Evolutionary conservation across 2,329 filamentous ascomycete species (phyloP), one percentile per base, ranked within the genome.

Genomic region (Fusarium drepaniforme): DNA sequence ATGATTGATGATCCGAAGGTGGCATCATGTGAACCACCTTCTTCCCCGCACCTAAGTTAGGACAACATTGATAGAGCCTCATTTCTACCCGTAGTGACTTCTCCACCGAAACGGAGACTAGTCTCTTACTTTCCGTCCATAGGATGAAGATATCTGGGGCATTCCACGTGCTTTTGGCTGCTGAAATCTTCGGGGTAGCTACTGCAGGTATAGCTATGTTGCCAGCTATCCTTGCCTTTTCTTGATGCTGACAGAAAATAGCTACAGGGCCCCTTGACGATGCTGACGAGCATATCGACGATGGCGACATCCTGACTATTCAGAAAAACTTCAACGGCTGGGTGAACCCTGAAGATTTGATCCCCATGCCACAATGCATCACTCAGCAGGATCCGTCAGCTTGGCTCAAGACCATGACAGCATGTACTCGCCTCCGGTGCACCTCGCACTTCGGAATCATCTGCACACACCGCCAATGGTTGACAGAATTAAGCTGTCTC

Each of bases 331-430:
- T 3, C 3, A 4, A 38, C 7, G 74, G 74, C 8, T 75, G 74
- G 74, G 65, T 76, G 1, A 72, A 66, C 1, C 71, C 74, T 1
- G 73, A 75, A 23, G 73, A 72, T 28, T 16, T 76, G 1, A 6
- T 38, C 1, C 67, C 74, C 1, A 75, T 72, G 74, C 73, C 74
- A 1, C 74, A 76, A 28, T 75, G 71, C 18, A 66, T 76, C 30
- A 51, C 63, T 1, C 70, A 76, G 13, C 73, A 75, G 13, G 65
- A 75, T 23, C 61, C 53, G 6, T 35, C 56, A 1, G 18, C 35
- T 21, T 75, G 73, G 73, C 23, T 75, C 3, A 46, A n/a, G 18
- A 18, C 59, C 13, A 75, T 75, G 73, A 72, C 65, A 4, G 56
- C 33, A 33, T 75, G 73, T 12, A 75, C 73, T 28, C 21, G 16